Percentiles rank a stretch among this genome's conserved stretches.
These are phyloP conservation scores for Lachnellula suecica DNA, from an alignment of 2,329 filamentous ascomycete genomes.

Conservation along the genomic window DNA sequence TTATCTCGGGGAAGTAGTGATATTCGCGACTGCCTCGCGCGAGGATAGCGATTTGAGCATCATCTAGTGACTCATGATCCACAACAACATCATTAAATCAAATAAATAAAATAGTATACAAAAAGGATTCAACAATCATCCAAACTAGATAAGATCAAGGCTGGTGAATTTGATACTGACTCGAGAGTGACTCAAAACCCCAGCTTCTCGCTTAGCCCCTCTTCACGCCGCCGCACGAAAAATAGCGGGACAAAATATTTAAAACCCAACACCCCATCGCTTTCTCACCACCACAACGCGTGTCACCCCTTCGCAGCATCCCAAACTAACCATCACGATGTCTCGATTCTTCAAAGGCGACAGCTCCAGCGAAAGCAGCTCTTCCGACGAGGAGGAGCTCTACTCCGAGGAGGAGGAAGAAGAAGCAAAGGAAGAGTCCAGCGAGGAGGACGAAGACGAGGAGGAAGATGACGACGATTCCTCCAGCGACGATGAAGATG, in stretches of 20 bases:
- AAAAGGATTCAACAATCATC: not conserved
- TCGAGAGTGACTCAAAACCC: not conserved
- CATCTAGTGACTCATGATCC: too few relatives aligned
- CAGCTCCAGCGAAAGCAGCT: constrained; percentile 94
- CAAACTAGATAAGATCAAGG: not conserved
- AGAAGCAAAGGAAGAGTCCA: constrained; percentile 45
- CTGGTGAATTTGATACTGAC: not conserved
- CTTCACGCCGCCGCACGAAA: constrained; percentile 1
- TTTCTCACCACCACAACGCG: constrained; percentile 9
- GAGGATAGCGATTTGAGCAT: too few relatives aligned
- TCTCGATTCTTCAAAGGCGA: constrained; percentile 98
- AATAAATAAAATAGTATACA: not conserved
- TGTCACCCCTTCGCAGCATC: constrained; percentile 7
- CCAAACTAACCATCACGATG: constrained; percentile 54
- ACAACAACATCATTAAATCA: not conserved
- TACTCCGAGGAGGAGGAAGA: constrained; percentile 76
- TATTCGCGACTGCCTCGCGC: too few relatives aligned
- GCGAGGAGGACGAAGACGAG: constrained; percentile 44
- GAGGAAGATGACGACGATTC: constrained; percentile 52
- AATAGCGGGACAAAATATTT: constrained; percentile 9
- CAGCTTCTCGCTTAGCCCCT: constrained; percentile 19
- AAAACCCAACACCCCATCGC: constrained; percentile 9
- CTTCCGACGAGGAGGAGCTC: constrained; percentile 90
- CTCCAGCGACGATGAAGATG: constrained; percentile 64
- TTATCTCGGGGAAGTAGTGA: too few relatives aligned